phyloP scores from a whole-genome alignment of 352 stramenopile species.

The Aphanomyces cochlioides region DNA sequence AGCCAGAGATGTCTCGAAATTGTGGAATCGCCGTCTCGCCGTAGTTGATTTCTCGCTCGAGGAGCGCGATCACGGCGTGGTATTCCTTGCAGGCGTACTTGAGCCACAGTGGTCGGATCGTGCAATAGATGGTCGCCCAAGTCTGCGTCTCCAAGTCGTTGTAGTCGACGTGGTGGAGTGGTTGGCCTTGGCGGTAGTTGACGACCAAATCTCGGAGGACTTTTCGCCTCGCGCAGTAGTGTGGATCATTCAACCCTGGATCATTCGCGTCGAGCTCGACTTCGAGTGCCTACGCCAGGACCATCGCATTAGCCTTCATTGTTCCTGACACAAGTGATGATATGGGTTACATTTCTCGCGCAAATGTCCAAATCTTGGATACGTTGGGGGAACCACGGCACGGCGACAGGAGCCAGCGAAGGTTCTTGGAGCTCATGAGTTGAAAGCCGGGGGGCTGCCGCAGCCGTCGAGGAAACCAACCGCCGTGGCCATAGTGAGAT shows the following conservation, averaged over 20 bases:
- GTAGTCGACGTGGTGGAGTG: neutral
- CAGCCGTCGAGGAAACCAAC: no score
- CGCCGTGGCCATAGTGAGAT: no score
- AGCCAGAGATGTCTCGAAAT: constrained; percentile 51
- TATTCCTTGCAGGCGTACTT: constrained; percentile 85
- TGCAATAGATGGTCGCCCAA: constrained; percentile 62
- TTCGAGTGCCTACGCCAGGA: neutral
- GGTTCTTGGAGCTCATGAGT: no score
- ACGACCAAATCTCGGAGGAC: neutral
- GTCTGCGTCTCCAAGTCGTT: constrained; percentile 28
- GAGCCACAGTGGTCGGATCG: constrained; percentile 58
- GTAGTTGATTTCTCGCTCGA: constrained; percentile 78
- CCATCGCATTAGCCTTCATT: neutral
- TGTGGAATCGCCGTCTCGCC: constrained; percentile 69
- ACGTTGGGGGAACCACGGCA: constrained; percentile 50
- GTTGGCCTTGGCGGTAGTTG: constrained; percentile 5
- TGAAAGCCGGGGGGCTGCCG: no score
- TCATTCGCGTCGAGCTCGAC: neutral
- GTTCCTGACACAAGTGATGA: neutral
- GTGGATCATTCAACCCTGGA: neutral
- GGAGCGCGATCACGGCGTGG: constrained; percentile 54
- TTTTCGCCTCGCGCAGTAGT: neutral
- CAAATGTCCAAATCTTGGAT: constrained; percentile 3
- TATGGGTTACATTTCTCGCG: neutral
- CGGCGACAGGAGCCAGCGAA: constrained; percentile 23